Base-by-base conservation (phyloP, 2,329 filamentous ascomycete species). In the Thelonectria blattea region DNA sequence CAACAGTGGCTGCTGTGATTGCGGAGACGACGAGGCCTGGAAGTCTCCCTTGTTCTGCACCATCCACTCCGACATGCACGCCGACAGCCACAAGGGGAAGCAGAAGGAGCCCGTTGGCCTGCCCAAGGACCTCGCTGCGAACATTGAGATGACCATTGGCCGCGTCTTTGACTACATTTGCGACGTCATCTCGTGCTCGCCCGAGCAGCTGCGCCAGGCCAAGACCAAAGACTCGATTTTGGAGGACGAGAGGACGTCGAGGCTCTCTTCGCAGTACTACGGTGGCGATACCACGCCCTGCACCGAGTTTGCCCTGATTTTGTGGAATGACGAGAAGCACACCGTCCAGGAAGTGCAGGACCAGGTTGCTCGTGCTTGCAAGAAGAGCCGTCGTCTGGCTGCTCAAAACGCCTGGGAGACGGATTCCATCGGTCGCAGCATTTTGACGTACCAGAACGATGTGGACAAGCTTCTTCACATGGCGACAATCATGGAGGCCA, bases 291-390 rank as follows among this genome's bases (percentile, higher is more conserved):
- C 73, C 15, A 71, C 77, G 22, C 68, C 70, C 10, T 78, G 76
- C 61, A 69, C 69, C 11, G 92, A 97, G 69, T 99, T 90, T 75
- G 90, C 91, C 5, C 80, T 99, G 46, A 81, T 97, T 15, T 81
- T 99, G 5, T 99, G 95, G 95, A 99, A 99, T 69, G 95, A 99
- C 66, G 95, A 99, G 78, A 99, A 99, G 76, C 95, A 99, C 74
- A 99, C 95, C 0, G 89, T 98, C 45, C 86, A 88, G 48, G 95
- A 99, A 74, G 94, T 99, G 6, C 85, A 89, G 67, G 88, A 96
- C 58, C 94, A 98, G 74, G 92, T 99, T 20, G 91, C 92, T 3
- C 86, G 94, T 65, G 95, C 95, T 51, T 99, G 95, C 79, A 87
- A 85, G 62, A 89, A 91, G 66, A 85, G 88, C 7, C 80, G 83